Conservation (phyloP, 2,329 filamentous ascomycete species). For the Cordyceps tenuipes region DNA sequence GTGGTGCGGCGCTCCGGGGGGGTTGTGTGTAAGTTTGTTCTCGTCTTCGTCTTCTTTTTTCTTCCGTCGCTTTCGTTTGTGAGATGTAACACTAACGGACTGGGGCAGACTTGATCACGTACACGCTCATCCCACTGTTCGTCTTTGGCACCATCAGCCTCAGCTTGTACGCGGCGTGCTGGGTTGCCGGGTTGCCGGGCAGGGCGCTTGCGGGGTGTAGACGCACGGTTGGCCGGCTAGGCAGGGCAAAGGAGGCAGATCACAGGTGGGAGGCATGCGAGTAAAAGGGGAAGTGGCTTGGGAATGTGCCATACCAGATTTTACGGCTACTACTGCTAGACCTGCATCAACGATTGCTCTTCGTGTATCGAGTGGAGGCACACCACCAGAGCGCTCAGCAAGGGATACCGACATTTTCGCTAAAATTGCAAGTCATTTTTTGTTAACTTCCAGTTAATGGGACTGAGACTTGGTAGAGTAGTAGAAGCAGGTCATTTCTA, state of each 20-base stretch:
- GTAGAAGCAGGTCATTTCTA: too few relatives aligned
- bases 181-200: not conserved
- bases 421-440: too few relatives aligned
- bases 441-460: too few relatives aligned
- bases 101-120: constrained; percentile 25
- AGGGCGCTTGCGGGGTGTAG: not conserved
- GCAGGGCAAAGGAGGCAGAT: not conserved
- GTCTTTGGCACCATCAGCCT: constrained; percentile 28
- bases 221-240: not conserved
- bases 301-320: too few relatives aligned
- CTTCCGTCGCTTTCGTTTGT: not conserved
- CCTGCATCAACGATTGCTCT: too few relatives aligned
- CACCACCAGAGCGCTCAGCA: too few relatives aligned
- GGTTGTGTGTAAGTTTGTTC: constrained; percentile 26
- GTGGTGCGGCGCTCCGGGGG: constrained; percentile 31
- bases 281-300: too few relatives aligned
- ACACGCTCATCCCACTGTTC: constrained; percentile 27
- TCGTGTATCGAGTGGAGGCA: too few relatives aligned
- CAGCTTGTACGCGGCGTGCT: constrained; percentile 16
- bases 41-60: too few relatives aligned
- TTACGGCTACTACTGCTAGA: too few relatives aligned
- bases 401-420: too few relatives aligned
- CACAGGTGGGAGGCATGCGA: not conserved
- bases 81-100: not conserved
- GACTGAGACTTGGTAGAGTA: too few relatives aligned